These are phyloP conservation scores for Forsythia suspensa DNA, from an alignment of 257 asterid species.

Conservation along the genomic window DNA sequence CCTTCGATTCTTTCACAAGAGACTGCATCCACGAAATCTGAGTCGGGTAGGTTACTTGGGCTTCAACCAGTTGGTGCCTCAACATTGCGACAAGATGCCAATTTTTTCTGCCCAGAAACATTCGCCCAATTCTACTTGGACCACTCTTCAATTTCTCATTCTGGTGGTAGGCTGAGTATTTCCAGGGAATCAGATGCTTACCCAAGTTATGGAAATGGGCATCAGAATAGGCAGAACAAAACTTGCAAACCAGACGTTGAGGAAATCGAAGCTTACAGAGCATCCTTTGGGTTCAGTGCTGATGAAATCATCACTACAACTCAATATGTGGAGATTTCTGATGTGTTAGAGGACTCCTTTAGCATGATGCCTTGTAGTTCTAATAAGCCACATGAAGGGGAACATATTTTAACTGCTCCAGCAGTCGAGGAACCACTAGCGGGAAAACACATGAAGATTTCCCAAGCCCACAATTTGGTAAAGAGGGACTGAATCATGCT, in stretches of 20 bases:
- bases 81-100: slow-evolving; percentile 57
- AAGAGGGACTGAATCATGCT: slow-evolving; percentile 39
- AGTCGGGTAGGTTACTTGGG: slow-evolving; percentile 50
- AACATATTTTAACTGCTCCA: slow-evolving; percentile 32
- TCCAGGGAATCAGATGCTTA: slow-evolving; percentile 73
- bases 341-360: slow-evolving; percentile 56
- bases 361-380: slow-evolving; percentile 59
- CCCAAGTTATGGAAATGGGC: slow-evolving; percentile 55
- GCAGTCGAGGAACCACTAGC: slow-evolving; percentile 36
- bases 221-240: slow-evolving; percentile 57
- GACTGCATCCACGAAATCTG: slow-evolving; percentile 43
- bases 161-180: slow-evolving; percentile 81
- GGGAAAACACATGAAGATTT: slow-evolving; percentile 33
- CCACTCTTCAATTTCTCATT: slow-evolving; percentile 60
- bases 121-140: slow-evolving; percentile 79
- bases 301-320: slow-evolving; percentile 74
- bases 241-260: slow-evolving; percentile 63
- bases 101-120: slow-evolving; percentile 83
- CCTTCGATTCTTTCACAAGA: slow-evolving; percentile 48
- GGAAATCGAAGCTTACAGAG: slow-evolving; percentile 85
- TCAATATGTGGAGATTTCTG: slow-evolving; percentile 77
- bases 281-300: slow-evolving; percentile 90
- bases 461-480: slow-evolving; percentile 41
- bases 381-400: slow-evolving; percentile 39
- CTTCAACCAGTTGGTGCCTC: slow-evolving; percentile 37